Conservation (phyloP, 2,329 filamentous ascomycete species). For the Beauveria australis region DNA sequence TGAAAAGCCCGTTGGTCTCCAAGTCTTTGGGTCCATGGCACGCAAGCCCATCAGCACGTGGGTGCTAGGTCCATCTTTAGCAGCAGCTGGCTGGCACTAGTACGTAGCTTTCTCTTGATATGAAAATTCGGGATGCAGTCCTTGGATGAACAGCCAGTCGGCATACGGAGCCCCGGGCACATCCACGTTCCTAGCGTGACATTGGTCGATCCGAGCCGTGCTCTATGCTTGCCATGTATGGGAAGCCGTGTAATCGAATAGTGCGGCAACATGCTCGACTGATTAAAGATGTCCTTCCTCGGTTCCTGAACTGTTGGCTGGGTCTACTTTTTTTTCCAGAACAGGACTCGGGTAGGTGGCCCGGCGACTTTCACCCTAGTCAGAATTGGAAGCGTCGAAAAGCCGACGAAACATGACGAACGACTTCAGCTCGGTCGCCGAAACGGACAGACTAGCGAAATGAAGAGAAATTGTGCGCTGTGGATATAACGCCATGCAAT, state of each 20-base stretch:
- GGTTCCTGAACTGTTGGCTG: neutral
- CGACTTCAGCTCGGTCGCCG: neutral
- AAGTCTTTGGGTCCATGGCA: neutral
- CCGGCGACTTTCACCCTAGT: neutral
- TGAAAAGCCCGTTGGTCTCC: neutral
- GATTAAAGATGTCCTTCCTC: neutral
- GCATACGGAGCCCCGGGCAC: neutral
- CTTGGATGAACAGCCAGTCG: neutral
- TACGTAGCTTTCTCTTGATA: neutral
- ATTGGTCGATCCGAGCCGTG: neutral
- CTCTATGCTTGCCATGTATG: neutral
- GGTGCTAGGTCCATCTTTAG: neutral
- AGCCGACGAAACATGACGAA: neutral
- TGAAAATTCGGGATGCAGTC: neutral
- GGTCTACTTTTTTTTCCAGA: neutral
- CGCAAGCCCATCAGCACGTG: neutral
- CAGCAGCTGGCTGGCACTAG: neutral
- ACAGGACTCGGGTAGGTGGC: neutral
- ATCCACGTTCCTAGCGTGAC: neutral
- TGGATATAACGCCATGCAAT: neutral
- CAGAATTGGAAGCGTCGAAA: neutral
- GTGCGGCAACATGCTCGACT: neutral
- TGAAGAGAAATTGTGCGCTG: neutral
- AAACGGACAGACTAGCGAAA: neutral
- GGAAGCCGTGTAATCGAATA: neutral